phyloP scores from a whole-genome alignment of 441 rosid genomes.

The Mallotus repandus region DNA sequence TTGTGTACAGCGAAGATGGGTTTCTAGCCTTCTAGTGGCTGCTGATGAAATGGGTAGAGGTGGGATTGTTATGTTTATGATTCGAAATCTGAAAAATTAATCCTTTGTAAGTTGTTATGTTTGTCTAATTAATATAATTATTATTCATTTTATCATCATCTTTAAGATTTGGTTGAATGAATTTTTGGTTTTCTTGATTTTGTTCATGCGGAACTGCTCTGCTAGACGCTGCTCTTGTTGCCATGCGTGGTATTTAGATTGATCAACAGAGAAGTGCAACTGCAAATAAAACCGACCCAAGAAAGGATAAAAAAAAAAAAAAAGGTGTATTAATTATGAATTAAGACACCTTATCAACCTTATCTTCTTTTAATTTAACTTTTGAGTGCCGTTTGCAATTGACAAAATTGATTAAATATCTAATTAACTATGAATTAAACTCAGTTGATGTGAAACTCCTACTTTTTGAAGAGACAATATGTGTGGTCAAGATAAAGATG shows the following conservation, averaged over 20 bases:
- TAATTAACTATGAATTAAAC: not conserved
- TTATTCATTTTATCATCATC: not conserved
- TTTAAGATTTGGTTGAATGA: no score
- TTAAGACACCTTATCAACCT: slow-evolving; percentile 18
- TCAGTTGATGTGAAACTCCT: slow-evolving; percentile 19
- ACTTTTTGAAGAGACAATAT: slow-evolving; percentile 19
- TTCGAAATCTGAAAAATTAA: no score
- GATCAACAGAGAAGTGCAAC: no score
- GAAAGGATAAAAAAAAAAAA: no score
- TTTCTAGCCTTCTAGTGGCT: no score
- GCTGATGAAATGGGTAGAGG: slow-evolving; percentile 33
- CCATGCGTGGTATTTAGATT: no score
- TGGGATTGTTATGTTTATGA: slow-evolving; percentile 11
- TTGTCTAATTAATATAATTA: slow-evolving; percentile 22
- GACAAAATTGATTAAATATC: slow-evolving; percentile 4
- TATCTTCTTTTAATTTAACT: slow-evolving; percentile 18
- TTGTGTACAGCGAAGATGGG: slow-evolving; percentile 24
- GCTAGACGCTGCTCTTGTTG: no score
- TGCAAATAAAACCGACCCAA: no score
- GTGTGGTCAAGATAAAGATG: slow-evolving; percentile 19
- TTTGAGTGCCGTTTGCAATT: slow-evolving; percentile 20
- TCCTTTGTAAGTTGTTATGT: not conserved
- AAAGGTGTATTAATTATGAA: slow-evolving; percentile 8
- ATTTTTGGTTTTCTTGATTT: no score
- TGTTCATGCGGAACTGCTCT: no score